Evolutionary conservation across 1,284 basidiomycete species (phyloP).

Genomic region (Grifola frondosa): DNA sequence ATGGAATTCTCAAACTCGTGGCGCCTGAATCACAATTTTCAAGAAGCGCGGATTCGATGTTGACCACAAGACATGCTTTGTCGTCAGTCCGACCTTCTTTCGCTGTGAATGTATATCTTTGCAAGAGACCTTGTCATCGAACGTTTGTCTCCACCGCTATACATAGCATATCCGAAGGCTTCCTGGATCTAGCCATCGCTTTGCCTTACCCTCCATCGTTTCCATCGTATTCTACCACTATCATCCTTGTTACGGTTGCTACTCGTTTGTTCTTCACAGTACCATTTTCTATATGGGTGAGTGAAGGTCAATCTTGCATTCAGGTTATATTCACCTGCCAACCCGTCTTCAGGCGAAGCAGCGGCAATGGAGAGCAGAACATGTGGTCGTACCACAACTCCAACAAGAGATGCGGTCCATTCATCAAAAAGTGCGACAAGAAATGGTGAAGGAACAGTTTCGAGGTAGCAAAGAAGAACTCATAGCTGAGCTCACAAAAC

Average conservation of each 20-base stretch:
- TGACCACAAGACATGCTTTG: conserved; percentile 20
- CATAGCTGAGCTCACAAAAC: conserved; percentile 46
- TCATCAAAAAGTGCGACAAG: conserved; percentile 49
- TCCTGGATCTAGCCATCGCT: conserved; percentile 65
- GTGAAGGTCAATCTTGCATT: conserved; percentile 21
- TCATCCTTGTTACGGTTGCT: conserved; percentile 71
- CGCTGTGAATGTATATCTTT: conserved; percentile 1
- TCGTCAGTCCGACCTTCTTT: conserved; percentile 13
- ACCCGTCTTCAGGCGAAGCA: conserved; percentile 50
- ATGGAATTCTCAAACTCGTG: too few relatives aligned
- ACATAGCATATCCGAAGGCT: conserved; percentile 45
- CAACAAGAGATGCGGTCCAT: conserved; percentile 53
- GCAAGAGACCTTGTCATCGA: conserved; percentile 13
- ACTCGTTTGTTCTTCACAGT: conserved; percentile 67
- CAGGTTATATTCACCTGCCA: conserved; percentile 3
- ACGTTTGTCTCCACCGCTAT: conserved; percentile 39
- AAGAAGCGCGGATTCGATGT: conserved; percentile 9
- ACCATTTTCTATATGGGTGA: conserved; percentile 81
- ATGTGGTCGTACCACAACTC: conserved; percentile 68
- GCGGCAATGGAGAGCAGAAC: conserved; percentile 63
- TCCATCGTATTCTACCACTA: conserved; percentile 74
- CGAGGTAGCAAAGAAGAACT: conserved; percentile 56
- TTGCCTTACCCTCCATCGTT: conserved; percentile 65
- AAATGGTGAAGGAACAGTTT: conserved; percentile 58
- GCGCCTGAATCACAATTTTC: too few relatives aligned